Evolutionary conservation across 2,329 filamentous ascomycete species (phyloP).

Genomic region (Thelonectria blattea): DNA sequence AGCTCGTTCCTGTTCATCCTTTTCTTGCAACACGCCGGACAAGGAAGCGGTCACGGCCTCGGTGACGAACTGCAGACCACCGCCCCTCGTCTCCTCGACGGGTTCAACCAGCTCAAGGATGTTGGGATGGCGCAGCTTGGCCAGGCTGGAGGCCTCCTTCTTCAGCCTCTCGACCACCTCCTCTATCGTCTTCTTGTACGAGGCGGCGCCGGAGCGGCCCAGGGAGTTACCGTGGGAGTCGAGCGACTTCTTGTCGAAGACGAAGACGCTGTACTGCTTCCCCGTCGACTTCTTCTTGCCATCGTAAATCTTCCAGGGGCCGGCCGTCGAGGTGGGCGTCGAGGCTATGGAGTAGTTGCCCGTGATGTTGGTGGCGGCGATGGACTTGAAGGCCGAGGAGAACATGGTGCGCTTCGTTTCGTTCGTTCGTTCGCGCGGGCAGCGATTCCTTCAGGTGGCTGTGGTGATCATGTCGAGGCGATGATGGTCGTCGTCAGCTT

Average conservation of each 20-base stretch:
- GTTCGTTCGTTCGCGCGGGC: slow-evolving; percentile 28
- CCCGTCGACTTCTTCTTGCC: slow-evolving; percentile 95
- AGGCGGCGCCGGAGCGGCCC: slow-evolving; percentile 58
- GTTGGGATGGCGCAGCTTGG: slow-evolving; percentile 87
- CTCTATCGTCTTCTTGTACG: slow-evolving; percentile 81
- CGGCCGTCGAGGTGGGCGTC: slow-evolving; percentile 77
- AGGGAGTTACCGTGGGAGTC: slow-evolving; percentile 60
- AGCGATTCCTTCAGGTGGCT: slow-evolving; percentile 20
- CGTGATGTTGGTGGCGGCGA: slow-evolving; percentile 87
- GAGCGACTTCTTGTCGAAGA: slow-evolving; percentile 89
- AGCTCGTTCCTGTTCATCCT: slow-evolving; percentile 81
- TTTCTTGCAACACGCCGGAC: slow-evolving; percentile 80
- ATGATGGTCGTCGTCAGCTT: slow-evolving; percentile 4
- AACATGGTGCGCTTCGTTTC: slow-evolving; percentile 69
- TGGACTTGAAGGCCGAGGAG: slow-evolving; percentile 90
- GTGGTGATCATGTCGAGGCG: slow-evolving; percentile 38
- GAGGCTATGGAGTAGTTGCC: slow-evolving; percentile 87
- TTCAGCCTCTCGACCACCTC: slow-evolving; percentile 91
- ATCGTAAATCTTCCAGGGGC: slow-evolving; percentile 97
- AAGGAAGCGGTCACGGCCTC: slow-evolving; percentile 91
- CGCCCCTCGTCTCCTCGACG: slow-evolving; percentile 89
- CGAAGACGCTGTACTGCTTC: slow-evolving; percentile 87
- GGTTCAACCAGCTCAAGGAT: slow-evolving; percentile 93
- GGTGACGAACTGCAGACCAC: slow-evolving; percentile 94
- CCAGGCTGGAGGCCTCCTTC: slow-evolving; percentile 88